phyloP scores from a whole-genome alignment of 108 stramenopile species.

The Cyclotella cryptica region DNA sequence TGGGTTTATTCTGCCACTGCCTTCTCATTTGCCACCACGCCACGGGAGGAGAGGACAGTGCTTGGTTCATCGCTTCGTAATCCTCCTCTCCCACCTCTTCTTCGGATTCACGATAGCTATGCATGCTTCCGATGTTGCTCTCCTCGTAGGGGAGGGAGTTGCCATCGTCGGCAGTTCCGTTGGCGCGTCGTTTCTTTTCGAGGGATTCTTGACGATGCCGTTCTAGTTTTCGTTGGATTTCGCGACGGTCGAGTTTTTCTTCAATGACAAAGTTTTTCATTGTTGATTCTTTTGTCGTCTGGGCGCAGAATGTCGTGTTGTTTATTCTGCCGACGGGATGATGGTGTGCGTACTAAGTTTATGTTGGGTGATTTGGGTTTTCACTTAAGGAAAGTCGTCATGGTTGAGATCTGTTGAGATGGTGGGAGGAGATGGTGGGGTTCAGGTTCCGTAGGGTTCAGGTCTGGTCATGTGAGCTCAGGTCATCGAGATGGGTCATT shows the following conservation, averaged over 20 bases:
- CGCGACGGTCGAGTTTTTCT: slow-evolving; percentile 11
- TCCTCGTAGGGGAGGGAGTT: background rate
- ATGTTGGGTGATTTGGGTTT: background rate
- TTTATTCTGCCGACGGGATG: no score
- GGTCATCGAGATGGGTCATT: no score
- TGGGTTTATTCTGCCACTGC: slow-evolving; percentile 39
- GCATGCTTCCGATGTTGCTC: background rate
- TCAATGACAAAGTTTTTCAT: background rate
- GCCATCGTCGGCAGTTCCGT: background rate
- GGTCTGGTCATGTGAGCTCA: no score
- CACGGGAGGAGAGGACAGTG: slow-evolving; percentile 30
- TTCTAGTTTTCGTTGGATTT: slow-evolving; percentile 12
- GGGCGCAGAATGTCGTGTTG: no score
- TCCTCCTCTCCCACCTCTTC: slow-evolving; percentile 11
- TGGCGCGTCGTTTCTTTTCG: background rate
- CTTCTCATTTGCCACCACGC: slow-evolving; percentile 49
- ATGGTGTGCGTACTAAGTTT: background rate
- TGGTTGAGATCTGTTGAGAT: no score
- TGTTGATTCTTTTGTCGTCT: background rate
- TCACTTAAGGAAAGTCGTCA: no score
- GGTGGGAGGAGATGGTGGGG: no score
- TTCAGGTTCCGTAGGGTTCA: no score
- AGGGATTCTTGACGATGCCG: slow-evolving; percentile 3
- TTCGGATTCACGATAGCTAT: background rate
- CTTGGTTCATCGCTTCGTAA: slow-evolving; percentile 42